Conservation (phyloP, 306 rosid species). For the Ammopiptanthus mongolicus region DNA sequence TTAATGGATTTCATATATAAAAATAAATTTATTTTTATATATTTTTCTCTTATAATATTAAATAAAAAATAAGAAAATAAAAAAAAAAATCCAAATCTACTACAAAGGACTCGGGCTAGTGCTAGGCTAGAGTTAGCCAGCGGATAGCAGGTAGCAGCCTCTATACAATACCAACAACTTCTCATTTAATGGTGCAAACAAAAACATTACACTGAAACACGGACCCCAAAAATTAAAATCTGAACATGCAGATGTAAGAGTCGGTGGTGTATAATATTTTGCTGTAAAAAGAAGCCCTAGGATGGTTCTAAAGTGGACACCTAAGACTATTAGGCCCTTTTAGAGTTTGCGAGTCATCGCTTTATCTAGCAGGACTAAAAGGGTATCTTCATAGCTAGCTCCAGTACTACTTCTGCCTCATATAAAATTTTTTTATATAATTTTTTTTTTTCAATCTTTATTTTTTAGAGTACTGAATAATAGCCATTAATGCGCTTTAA, state of each 20-base stretch:
- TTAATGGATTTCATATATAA: no score
- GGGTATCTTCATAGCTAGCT: conserved; percentile 21
- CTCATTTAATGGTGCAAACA: conserved; percentile 31
- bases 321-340: conserved; percentile 32
- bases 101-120: not conserved
- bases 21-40: no score
- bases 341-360: conserved; percentile 33
- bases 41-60: no score
- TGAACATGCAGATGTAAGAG: conserved; percentile 5
- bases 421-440: no score
- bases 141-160: not conserved
- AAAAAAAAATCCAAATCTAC: no score
- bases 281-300: conserved; percentile 34
- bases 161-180: not conserved
- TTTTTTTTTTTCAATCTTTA: conserved; percentile 12
- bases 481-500: conserved; percentile 37
- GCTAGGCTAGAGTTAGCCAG: not conserved
- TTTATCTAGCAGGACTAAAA: conserved; percentile 28
- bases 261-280: conserved; percentile 26
- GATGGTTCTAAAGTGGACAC: conserved; percentile 26
- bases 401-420: conserved; percentile 30
- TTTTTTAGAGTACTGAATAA: not conserved
- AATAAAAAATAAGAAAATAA: no score
- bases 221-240: conserved; percentile 35
- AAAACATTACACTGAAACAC: conserved; percentile 32